Evolutionary conservation across 2,329 filamentous ascomycete genomes (phyloP), one percentile per base, ranked within the genome.

Genomic region (Xylariales sp.): DNA sequence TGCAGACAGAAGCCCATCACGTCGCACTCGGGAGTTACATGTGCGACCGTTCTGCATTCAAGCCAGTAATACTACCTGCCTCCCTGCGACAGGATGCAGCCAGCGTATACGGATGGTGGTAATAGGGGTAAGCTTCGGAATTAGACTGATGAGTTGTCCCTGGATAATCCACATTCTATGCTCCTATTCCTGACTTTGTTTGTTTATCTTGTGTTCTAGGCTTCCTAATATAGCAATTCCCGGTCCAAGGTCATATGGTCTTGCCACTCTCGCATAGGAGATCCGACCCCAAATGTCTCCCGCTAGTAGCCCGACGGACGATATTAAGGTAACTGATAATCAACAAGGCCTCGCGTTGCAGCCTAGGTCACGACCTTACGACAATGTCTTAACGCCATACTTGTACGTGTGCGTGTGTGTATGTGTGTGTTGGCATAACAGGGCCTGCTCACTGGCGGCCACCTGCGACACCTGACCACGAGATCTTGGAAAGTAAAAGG

Each of bases 101-200:
- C n/a, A 36, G 30, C 43, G 39, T 45, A 56, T 56, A 32, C 3
- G 39, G 53, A 61, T 65, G 62, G 52, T 65, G 30, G 54, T 59
- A 64, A 43, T 46, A 50, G 48, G 56, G 53, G 45, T 54, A 54
- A 54, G 43, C 23, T 45, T 63, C n/a, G 41, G n/a, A 36, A 43
- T 30, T 14, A 52, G 41, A 36, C 16, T 69, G 69, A 61, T 66
- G 69, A 70, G 59, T 59, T 70, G 69, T 66, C 53, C 45, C 30
- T 41, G 10, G 18, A 46, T 23, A 39, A 60, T 34, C 28, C 46
- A 41, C 18, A 49, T 12, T 18, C 28, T 16, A 43, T 28, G 41
- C 16, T 54, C 18, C 48, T 30, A 16, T 5, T 56, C 28, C 12
- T 18, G n/a, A 36, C 62, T 56, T 62, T 54, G 48, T 66, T 67